Base-by-base conservation (phyloP, 306 rosid genomes). In the Cyamopsis tetragonoloba region DNA sequence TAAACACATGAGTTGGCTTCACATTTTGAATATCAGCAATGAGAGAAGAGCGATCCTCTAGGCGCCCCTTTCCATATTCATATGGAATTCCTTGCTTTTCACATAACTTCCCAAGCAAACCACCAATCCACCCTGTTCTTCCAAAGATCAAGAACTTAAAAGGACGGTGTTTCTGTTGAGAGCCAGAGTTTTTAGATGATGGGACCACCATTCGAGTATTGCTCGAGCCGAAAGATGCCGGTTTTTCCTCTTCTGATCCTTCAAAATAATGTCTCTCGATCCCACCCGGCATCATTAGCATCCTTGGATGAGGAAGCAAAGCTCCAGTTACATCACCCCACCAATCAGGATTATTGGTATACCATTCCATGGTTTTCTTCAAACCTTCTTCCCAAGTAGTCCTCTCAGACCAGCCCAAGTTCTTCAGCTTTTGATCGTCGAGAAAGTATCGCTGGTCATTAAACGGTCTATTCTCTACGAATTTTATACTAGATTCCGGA, bases 321-420 rank as follows among this genome's bases (percentile, higher is more conserved):
- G 96, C 96, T 42, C 96, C 96, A 11, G 85, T 42, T 32, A 89
- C 96, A 71, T 89, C 96, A 8, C 96, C 96, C 96, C 96, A 89
- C 96, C 96, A 89, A 39, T 73, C 66, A 56, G 96, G 96, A 58
- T 89, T 87, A 43, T 85, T 73, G 17, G 66, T 75, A 59, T 89
- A 89, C 96, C 96, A 89, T 1, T 89, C 95, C 3, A 89, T 87
- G 27, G 95, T 87, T 82, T 89, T 89, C 83, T 76, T 89, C 77
- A 89, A 38, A 4, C 96, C 96, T 67, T 89, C 96, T 13, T 87
- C 89, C 96, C 96, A 89, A 0, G 75, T 39, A 51, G 96, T 89
- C 19, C 84, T 80, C 77, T 89, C 96, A 0, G 87, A 81, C 96
- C 96, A 89, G 20, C 96, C 95, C 66, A 89, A 66, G 62, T 27